Percentiles rank a stretch among this genome's conserved stretches.
These are phyloP conservation scores for Xylariales sp. DNA, from an alignment of 2,329 filamentous ascomycete species.

Conservation along the genomic window DNA sequence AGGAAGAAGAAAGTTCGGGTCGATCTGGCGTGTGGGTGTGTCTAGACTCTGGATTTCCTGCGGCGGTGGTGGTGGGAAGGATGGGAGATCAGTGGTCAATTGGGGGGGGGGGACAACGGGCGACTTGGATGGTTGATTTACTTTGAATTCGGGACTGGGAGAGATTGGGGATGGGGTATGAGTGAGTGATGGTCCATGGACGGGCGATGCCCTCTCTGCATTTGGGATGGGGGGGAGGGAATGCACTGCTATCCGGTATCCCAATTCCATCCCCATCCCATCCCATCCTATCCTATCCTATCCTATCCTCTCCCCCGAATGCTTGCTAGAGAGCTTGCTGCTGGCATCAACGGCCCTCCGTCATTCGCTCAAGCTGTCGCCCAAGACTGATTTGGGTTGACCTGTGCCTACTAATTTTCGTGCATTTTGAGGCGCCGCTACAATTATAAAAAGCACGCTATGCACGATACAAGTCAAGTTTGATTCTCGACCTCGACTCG, in stretches of 20 bases:
- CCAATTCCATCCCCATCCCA: not conserved
- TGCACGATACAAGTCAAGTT: constrained; percentile 4
- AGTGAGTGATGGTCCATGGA: not conserved
- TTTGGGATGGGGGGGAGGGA: not conserved
- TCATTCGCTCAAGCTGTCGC: not conserved
- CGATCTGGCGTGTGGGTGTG: not conserved
- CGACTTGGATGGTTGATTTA: not conserved
- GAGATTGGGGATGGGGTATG: not conserved
- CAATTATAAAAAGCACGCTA: constrained; percentile 4
- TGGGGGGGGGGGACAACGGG: not conserved
- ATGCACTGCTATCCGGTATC: not conserved
- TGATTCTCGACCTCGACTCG: constrained; percentile 5
- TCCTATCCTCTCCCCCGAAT: not conserved
- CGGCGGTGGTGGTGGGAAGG: not conserved
- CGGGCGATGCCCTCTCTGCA: not conserved
- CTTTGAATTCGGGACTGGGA: too few species aligned
- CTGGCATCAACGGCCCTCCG: not conserved
- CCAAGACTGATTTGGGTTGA: not conserved
- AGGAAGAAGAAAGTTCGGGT: not conserved
- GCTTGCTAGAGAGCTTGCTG: not conserved
- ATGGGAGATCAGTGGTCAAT: constrained; percentile 2
- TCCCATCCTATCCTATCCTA: too few species aligned
- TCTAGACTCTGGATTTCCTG: not conserved
- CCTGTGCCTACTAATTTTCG: too few species aligned
- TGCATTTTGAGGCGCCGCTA: too few species aligned